A percentile compares a stretch with the other conserved stretches of the same genome.
These are phyloP conservation scores for Penicillium occitanis DNA, from an alignment of 2,329 filamentous ascomycete genomes.

Conservation along the genomic window DNA sequence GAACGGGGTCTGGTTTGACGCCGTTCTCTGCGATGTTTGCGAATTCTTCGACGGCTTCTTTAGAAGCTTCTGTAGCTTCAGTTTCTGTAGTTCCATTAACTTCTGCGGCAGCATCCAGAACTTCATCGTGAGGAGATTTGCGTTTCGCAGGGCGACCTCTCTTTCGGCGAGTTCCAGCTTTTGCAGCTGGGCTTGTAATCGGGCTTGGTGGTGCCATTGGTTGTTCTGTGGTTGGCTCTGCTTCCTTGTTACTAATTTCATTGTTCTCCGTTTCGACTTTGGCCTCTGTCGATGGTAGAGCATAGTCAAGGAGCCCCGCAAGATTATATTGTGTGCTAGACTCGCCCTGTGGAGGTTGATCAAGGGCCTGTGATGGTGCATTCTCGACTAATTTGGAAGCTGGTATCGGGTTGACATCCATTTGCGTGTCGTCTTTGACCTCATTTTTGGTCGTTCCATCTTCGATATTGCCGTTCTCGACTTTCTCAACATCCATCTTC, in stretches of 20 bases:
- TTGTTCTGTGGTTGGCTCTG: not conserved
- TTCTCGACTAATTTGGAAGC: not conserved
- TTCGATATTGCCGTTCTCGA: not conserved
- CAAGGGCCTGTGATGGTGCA: not conserved
- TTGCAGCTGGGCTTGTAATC: not conserved
- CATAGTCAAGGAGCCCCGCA: not conserved
- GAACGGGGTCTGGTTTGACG: not conserved
- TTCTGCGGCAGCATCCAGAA: not conserved
- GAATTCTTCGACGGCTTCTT: not conserved
- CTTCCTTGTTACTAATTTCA: not conserved
- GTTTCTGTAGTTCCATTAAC: not conserved
- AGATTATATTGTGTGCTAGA: not conserved
- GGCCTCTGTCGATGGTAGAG: not conserved
- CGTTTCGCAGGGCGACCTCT: constrained; percentile 11
- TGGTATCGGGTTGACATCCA: not conserved
- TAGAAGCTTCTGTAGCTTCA: not conserved
- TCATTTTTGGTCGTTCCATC: not conserved
- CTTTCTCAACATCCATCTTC: not conserved
- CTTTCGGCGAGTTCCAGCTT: not conserved
- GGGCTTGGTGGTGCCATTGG: not conserved
- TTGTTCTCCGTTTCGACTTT: not conserved
- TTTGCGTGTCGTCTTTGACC: not conserved
- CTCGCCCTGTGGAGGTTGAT: not conserved
- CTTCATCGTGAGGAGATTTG: not conserved
- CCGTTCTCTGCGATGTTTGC: not conserved